Percentiles rank a stretch among this genome's conserved stretches.
Evolutionary conservation across 225 moss, liverwort and hornwort genomes (phyloP).

Genomic region (Anthoceros angustus): DNA sequence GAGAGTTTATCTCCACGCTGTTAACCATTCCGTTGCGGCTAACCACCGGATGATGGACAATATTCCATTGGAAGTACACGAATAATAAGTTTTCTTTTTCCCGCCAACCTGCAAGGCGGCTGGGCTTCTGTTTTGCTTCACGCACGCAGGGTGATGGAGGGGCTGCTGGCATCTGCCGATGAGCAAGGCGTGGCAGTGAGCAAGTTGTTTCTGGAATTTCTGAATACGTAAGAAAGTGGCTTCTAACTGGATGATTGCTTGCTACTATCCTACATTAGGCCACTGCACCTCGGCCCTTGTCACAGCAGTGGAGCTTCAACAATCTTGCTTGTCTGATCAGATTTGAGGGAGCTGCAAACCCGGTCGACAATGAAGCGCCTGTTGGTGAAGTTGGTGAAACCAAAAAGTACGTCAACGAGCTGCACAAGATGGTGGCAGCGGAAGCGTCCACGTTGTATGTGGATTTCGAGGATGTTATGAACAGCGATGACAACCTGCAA

Average conservation of each 20-base stretch:
- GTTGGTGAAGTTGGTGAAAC: slow-evolving; percentile 1
- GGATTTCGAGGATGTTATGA: slow-evolving; percentile 76
- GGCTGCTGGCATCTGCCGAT: not conserved
- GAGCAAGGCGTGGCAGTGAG: slow-evolving; percentile 21
- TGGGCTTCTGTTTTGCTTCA: not conserved
- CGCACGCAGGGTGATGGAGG: not conserved
- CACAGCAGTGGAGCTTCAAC: not conserved
- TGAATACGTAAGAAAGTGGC: slow-evolving; percentile 28
- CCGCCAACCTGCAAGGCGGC: not conserved
- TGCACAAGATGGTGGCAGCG: slow-evolving; percentile 15
- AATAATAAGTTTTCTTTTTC: not conserved
- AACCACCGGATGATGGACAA: too few species aligned
- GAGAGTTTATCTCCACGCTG: too few species aligned
- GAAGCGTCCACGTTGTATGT: slow-evolving; percentile 60
- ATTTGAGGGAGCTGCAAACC: not conserved
- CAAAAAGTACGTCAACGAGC: slow-evolving; percentile 23
- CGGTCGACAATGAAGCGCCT: not conserved
- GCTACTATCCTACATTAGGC: not conserved
- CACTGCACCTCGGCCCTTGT: not conserved
- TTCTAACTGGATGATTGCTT: not conserved
- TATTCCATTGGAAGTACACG: too few species aligned
- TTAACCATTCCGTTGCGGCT: too few species aligned
- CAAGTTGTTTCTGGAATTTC: slow-evolving; percentile 36
- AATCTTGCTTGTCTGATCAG: not conserved
- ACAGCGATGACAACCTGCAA: slow-evolving; percentile 30